Base-by-base conservation (phyloP, 2,329 filamentous ascomycete species). In the Fusarium equiseti region DNA sequence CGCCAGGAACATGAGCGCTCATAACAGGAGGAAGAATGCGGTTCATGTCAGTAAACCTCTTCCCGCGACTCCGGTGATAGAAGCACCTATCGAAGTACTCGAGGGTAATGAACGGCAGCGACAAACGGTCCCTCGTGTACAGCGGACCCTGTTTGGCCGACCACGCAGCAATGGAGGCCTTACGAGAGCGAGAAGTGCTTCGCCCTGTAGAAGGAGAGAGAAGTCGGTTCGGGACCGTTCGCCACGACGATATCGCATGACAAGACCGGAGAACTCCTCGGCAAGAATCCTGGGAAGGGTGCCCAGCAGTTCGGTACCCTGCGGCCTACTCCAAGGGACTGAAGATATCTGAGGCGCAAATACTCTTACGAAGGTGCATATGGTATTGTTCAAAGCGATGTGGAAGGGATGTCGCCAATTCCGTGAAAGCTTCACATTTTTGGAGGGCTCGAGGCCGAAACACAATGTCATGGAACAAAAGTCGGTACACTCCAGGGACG, bases 51-150 rank as follows among this genome's bases (percentile, higher is more conserved):
- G 32, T 52, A 79, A 79, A 20, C 78, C 78, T 1, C 72, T 79
- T 4, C 78, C 78, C 4, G 76, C 78, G 1, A 79, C 77, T 18
- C 77, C 77, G 3, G 72, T 71, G 44, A 76, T 68, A 26, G 68
- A 75, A 48, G 66, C 73, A 40, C 76, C 76, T 5, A 59, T 62
- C 18, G 70, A 65, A 31, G 66, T 74, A 63, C 20, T 65, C 18
- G 57, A 38, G 6, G 20, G 44, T 9, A 35, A 22, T 5, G 59
- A 57, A 31, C 29, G 51, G 13, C 62, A 49, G 11, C 38, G 49
- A 26, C 35, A 62, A 16, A 58, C 59, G 5, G 57, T 59, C 16
- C 68, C 59, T 7, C 54, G 51, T 11, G 54, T 68, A 4, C 44
- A 57, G n/a, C 44, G 45, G 11, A 69, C 20, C 1, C 45, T 65